These are phyloP conservation scores for Aureobasidium sp. DNA, from an alignment of 2,329 filamentous ascomycete species.

Conservation along the genomic window DNA sequence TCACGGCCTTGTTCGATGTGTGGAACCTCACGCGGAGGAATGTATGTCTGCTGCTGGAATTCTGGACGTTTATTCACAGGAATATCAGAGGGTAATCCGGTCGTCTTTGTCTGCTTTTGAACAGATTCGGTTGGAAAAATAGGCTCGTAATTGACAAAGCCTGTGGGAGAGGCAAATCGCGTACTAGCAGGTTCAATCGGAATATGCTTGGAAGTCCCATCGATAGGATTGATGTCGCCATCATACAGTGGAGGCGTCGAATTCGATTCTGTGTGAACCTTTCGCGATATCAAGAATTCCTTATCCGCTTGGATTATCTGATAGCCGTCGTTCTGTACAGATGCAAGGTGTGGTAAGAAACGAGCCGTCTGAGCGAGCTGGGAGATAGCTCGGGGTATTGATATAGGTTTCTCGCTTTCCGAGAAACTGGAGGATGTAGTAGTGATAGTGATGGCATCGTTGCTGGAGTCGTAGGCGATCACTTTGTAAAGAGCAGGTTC, in stretches of 20 bases:
- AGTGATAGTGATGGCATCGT: conserved; percentile 51
- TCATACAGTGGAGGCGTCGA: conserved; percentile 15
- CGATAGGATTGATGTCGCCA: conserved; percentile 49
- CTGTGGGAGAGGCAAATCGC: conserved; percentile 58
- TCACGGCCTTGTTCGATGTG: too few species aligned
- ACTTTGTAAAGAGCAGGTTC: conserved; percentile 52
- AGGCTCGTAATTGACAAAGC: conserved; percentile 56
- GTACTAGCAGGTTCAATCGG: conserved; percentile 37
- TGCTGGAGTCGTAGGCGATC: conserved; percentile 57
- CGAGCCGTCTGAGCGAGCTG: conserved; percentile 56
- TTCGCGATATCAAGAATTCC: conserved; percentile 61
- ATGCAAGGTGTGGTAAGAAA: conserved; percentile 58
- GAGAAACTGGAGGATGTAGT: conserved; percentile 51
- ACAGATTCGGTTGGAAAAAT: conserved; percentile 17
- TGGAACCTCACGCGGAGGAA: not conserved
- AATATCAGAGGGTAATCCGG: not conserved
- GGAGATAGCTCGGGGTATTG: conserved; percentile 54
- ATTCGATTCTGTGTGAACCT: conserved; percentile 37
- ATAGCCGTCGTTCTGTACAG: conserved; percentile 55
- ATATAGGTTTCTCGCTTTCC: conserved; percentile 44
- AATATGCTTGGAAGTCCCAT: conserved; percentile 29
- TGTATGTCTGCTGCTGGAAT: conserved; percentile 43
- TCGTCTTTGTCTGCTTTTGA: not conserved
- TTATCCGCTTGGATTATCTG: conserved; percentile 59
- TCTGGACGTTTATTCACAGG: not conserved